Evolutionary conservation across 2,329 filamentous ascomycete species (phyloP), one percentile per base, ranked within the genome.

Genomic region (Ceratocystiopsis sp.): DNA sequence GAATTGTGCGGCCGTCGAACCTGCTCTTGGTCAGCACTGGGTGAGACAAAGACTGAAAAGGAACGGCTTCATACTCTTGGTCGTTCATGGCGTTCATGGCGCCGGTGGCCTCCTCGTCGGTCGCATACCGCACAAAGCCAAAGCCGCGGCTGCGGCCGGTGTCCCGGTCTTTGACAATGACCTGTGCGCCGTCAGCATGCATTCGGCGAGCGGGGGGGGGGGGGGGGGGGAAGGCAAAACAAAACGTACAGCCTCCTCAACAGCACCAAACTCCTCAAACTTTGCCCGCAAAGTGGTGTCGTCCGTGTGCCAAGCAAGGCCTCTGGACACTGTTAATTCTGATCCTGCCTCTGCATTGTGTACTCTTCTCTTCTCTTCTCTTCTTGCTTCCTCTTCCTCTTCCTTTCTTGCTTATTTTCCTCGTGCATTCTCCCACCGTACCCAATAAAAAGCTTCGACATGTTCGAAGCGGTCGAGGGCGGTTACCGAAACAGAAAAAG

Each of bases 241-340:
- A 42, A 15, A 46, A 81, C 85, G 64, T 75, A 96, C 91, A 55
- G 91, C 91, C 76, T 98, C 89, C 61, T 95, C 86, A 52, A 98
- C 82, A 37, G 70, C 68, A 48, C 89, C 89, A 58, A 84, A 95
- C 62, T 91, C 80, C 61, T 89, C 80, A 61, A 98, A 98, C 64
- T 94, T 94, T 59, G 80, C 68, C 57, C 84, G 81, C 52, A 98
- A 70, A 53, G 84, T 86, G 38, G 67, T 65, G 65, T 96, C 89
- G 63, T 93, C 86, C 51, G 91, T 98, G 68, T 95, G 87, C 91
- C 91, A 98, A 57, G 91, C 85, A 54, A 98, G 85, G 73, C 91
- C 91, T 59, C 89, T 94, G 45, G 18, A 37, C 15, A 36, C 29
- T 44, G 48, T 52, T 46, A 55, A n/a, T n/a, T n/a, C n/a, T n/a